Evolutionary conservation across 2,329 filamentous ascomycete genomes (phyloP).

Genomic region (Paecilomyces fulvus): DNA sequence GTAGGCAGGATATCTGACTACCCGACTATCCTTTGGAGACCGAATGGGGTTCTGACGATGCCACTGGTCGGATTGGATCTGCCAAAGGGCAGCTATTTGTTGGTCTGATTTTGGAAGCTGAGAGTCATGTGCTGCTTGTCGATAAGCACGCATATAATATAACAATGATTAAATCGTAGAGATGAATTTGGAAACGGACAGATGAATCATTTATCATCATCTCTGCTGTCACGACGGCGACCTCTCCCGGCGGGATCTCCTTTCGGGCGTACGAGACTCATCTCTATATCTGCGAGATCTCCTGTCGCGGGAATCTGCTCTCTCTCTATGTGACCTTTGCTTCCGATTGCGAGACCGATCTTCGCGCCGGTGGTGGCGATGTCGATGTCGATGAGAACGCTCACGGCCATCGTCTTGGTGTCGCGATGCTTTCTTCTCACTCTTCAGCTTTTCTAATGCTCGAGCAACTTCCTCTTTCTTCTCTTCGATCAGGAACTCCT

Average conservation of each 20-base stretch:
- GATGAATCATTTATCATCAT: conserved; percentile 19
- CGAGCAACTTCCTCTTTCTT: conserved; percentile 81
- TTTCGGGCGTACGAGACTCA: conserved; percentile 21
- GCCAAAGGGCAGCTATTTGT: not conserved
- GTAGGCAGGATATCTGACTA: not conserved
- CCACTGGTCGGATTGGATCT: not conserved
- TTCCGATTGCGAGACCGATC: conserved; percentile 24
- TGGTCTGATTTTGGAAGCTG: not conserved
- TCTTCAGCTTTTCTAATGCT: conserved; percentile 52
- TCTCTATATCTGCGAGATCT: conserved; percentile 15
- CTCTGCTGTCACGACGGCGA: conserved; percentile 19
- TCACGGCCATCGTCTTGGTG: conserved; percentile 28
- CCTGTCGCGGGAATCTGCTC: conserved; percentile 19
- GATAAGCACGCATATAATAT: not conserved
- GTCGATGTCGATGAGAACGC: conserved; percentile 35
- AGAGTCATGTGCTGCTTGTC: not conserved
- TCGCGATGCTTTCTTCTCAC: conserved; percentile 34
- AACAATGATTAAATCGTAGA: not conserved
- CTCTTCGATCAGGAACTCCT: conserved; percentile 76
- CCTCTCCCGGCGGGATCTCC: conserved; percentile 7
- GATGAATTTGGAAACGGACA: not conserved
- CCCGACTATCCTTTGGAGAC: not conserved
- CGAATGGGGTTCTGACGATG: not conserved
- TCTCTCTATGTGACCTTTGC: conserved; percentile 19
- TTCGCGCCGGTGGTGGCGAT: conserved; percentile 38